Percentiles rank a stretch among this genome's conserved stretches.
These are phyloP conservation scores for Periconia sp. DNA, from an alignment of 2,329 filamentous ascomycete species.

Conservation along the genomic window DNA sequence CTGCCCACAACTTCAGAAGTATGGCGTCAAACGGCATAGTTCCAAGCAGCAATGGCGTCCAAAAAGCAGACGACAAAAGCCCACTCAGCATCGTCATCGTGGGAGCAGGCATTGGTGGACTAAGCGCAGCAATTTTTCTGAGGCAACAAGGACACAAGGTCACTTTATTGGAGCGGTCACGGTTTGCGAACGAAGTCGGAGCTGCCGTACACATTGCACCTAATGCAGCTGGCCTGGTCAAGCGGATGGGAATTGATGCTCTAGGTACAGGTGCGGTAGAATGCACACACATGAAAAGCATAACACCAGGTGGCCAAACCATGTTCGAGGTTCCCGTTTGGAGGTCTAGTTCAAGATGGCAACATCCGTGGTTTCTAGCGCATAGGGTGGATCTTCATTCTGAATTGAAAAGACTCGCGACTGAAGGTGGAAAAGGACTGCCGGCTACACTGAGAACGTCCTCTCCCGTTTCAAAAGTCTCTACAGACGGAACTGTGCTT, in stretches of 20 bases:
- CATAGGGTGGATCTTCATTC: conserved; percentile 59
- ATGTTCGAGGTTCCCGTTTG: conserved; percentile 42
- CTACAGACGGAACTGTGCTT: conserved; percentile 42
- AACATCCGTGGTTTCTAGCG: conserved; percentile 56
- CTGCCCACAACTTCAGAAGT: not conserved
- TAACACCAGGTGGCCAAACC: conserved; percentile 39
- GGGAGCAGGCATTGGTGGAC: conserved; percentile 56
- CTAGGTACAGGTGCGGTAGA: conserved; percentile 43
- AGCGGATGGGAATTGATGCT: conserved; percentile 47
- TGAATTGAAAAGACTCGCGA: conserved; percentile 53
- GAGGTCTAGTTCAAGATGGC: conserved; percentile 49
- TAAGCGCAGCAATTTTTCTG: conserved; percentile 56
- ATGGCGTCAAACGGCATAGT: not conserved
- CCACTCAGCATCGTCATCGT: conserved; percentile 45
- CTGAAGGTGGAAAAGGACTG: conserved; percentile 37
- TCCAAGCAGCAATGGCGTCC: not conserved
- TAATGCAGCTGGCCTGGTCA: conserved; percentile 61
- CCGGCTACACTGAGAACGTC: conserved; percentile 46
- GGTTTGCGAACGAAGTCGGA: conserved; percentile 58
- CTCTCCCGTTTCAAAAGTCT: conserved; percentile 48
- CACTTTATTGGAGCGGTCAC: conserved; percentile 48
- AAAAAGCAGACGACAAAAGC: not conserved
- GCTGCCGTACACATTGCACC: conserved; percentile 66
- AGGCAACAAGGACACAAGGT: conserved; percentile 43
- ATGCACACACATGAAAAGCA: conserved; percentile 39